Evolutionary conservation across 176 grass and related monocot genomes (phyloP), one percentile per base, ranked within the genome.

Genomic region (Hsuehochloa calcarea): DNA sequence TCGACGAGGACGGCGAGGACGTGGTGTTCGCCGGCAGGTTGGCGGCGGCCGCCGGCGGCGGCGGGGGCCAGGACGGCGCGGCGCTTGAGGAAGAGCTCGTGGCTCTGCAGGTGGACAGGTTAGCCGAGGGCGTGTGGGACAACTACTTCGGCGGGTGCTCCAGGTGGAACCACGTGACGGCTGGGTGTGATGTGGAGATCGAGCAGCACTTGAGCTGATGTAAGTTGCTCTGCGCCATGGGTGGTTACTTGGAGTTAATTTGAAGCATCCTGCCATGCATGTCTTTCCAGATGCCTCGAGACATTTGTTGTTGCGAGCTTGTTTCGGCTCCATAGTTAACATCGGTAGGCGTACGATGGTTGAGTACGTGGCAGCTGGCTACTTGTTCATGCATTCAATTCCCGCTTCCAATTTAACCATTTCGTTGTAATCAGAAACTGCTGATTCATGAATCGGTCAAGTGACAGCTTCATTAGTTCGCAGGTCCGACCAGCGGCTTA

Each of bases 101-200:
- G 50, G 65, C 82, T 44, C 19, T 94, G 10, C 82, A 87, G 81
- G 70, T 87, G 66, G 87, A 92, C 75, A 43, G 68, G 61, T 9
- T 92, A 0, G 89, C 89, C 1, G 87, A 85, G 61, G 89, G 89
- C 47, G 66, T 90, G 19, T 90, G 89, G 92, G 47, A 92, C 31
- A 34, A 59, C 77, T 94, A 90, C 85, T 89, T 92, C 62, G 92
- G 87, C 22, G 75, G 77, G 68, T 92, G 74, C 78, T 92, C 87
- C 13, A 91, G 20, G 75, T 94, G 90, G 92, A 87, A 85, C 87
- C 26, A 81, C 70, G 31, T 54, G 23, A 34, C 58, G 7, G 41
- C 22, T 25, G 66, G 20, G 31, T 7, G 8, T 16, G 44, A 40
- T 22, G 72, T 64, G 10, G 86, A 52, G 6, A 62, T 47, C 25